Evolutionary conservation across 2,329 filamentous ascomycete genomes (phyloP).

Genomic region (Penicillium sp.): DNA sequence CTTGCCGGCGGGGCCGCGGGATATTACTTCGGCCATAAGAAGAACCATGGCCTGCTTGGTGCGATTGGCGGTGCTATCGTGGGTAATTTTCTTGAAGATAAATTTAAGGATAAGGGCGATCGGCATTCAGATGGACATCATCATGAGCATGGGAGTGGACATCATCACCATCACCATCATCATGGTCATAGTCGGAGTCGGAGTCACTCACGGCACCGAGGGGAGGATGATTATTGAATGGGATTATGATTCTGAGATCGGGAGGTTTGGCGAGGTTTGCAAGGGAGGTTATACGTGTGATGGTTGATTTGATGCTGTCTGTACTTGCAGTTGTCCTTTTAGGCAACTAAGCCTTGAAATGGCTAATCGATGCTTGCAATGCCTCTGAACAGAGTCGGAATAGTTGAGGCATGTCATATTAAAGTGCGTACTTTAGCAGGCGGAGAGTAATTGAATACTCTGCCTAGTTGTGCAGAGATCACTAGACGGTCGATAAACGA

Average conservation of each 20-base stretch:
- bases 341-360: no score
- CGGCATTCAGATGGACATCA: conserved; percentile 24
- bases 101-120: conserved; percentile 52
- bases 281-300: not conserved
- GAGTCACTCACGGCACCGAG: conserved; percentile 22
- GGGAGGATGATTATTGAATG: conserved; percentile 13
- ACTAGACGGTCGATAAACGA: no score
- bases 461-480: not conserved
- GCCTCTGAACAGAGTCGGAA: not conserved
- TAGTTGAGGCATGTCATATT: not conserved
- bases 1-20: conserved; percentile 62
- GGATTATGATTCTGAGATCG: not conserved
- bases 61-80: conserved; percentile 61
- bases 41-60: conserved; percentile 61
- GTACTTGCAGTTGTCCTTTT: not conserved
- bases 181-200: conserved; percentile 19
- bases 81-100: conserved; percentile 60
- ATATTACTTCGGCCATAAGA: conserved; percentile 60
- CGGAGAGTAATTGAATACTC: not conserved
- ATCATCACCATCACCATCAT: conserved; percentile 30
- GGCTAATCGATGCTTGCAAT: no score
- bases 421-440: not conserved
- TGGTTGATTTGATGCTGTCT: not conserved
- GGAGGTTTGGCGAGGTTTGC: not conserved
- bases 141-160: conserved; percentile 22